phyloP scores from a whole-genome alignment of 78 protist species.

The Guillardia theta region DNA sequence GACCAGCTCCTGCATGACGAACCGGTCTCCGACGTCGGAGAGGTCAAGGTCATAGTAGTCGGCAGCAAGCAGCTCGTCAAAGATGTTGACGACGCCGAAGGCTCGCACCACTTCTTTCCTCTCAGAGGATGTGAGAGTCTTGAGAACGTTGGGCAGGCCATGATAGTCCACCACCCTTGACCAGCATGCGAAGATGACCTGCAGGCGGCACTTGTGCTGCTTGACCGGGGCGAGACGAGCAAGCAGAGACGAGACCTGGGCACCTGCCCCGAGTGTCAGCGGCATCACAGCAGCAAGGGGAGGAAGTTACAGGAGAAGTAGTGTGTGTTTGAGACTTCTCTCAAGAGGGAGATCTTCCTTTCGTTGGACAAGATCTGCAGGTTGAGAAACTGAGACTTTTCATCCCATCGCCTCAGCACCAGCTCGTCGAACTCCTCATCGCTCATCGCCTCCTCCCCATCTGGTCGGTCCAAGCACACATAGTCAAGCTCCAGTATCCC shows the following conservation, averaged over 20 bases:
- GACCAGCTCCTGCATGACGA: neutral
- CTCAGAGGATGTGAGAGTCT: neutral
- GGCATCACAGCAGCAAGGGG: neutral
- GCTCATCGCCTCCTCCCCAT: neutral
- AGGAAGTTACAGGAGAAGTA: neutral
- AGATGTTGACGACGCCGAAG: neutral
- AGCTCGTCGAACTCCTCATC: neutral
- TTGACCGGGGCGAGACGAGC: neutral
- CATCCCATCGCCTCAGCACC: neutral
- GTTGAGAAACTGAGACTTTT: neutral
- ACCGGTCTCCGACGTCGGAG: neutral
- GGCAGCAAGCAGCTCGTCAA: neutral
- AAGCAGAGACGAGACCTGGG: neutral
- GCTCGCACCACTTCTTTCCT: neutral
- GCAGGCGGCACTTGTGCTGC: neutral
- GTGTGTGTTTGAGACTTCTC: neutral
- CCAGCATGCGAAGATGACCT: neutral
- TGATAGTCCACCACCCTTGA: neutral
- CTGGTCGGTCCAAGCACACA: neutral
- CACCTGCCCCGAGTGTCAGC: neutral
- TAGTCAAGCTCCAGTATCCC: conserved; percentile 1
- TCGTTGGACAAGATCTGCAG: neutral
- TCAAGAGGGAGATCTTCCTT: neutral
- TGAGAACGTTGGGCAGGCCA: neutral
- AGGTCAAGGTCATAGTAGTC: neutral